phyloP scores from a whole-genome alignment of 305 asterid species.

The Fraxinus sp. region DNA sequence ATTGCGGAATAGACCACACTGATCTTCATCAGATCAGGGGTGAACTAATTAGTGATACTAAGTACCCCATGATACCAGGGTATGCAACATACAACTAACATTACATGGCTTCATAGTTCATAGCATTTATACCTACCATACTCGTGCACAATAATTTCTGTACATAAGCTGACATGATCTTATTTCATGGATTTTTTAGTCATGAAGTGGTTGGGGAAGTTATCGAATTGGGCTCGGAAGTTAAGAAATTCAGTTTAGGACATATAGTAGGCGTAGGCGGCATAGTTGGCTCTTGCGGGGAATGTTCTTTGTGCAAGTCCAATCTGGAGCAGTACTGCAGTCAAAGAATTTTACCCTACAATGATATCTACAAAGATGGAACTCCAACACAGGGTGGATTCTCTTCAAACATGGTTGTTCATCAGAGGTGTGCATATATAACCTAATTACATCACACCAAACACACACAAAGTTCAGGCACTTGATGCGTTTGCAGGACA shows the following conservation, averaged over 20 bases:
- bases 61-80: constrained; percentile 51
- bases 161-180: neutral
- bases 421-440: constrained; percentile 29
- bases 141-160: neutral
- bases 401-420: constrained; percentile 35
- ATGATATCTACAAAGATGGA: constrained; percentile 35
- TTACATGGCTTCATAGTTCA: neutral
- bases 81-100: constrained; percentile 14
- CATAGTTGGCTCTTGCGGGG: constrained; percentile 43
- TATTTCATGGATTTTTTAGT: constrained; percentile 20
- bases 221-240: constrained; percentile 39
- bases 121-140: neutral
- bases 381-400: constrained; percentile 45
- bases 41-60: constrained; percentile 28
- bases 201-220: constrained; percentile 53
- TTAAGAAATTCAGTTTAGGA: constrained; percentile 28
- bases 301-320: constrained; percentile 42
- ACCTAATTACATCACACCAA: neutral
- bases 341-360: constrained; percentile 34
- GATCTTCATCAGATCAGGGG: constrained; percentile 44
- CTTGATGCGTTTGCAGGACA: neutral
- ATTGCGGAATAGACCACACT: constrained; percentile 49
- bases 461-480: neutral
- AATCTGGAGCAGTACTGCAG: constrained; percentile 41
- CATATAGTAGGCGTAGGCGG: constrained; percentile 46